These are phyloP conservation scores for Cyamopsis tetragonoloba DNA, from an alignment of 306 rosid genomes.

Conservation along the genomic window DNA sequence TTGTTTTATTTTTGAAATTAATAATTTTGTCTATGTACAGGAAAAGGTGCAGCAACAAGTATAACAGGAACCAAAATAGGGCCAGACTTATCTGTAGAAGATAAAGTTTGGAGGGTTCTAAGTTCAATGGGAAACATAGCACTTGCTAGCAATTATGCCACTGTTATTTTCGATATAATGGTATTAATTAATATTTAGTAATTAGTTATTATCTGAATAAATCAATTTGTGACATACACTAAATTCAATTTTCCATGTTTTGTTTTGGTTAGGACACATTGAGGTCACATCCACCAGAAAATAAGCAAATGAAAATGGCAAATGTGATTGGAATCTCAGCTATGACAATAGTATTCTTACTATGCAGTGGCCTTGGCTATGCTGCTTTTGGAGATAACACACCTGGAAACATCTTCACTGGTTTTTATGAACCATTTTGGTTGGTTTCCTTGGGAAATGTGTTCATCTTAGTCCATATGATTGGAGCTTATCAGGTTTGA, in stretches of 20 bases:
- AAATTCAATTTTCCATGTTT: background rate
- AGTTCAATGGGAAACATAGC: slow-evolving; percentile 67
- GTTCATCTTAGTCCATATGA: slow-evolving; percentile 52
- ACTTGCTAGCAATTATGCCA: slow-evolving; percentile 59
- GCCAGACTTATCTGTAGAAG: slow-evolving; percentile 32
- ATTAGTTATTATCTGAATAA: too few relatives aligned
- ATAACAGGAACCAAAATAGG: slow-evolving; percentile 33
- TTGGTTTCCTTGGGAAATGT: slow-evolving; percentile 51
- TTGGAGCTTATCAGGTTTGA: slow-evolving; percentile 73
- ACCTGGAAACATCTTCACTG: slow-evolving; percentile 62
- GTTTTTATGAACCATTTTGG: slow-evolving; percentile 57
- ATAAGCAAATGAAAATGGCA: slow-evolving; percentile 69
- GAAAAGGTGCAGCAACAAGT: slow-evolving; percentile 41
- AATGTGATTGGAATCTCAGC: slow-evolving; percentile 41
- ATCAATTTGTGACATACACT: too few relatives aligned
- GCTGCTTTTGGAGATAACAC: slow-evolving; percentile 64
- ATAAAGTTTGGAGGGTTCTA: slow-evolving; percentile 53
- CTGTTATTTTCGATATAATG: slow-evolving; percentile 46
- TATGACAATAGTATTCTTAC: slow-evolving; percentile 51
- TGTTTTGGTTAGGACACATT: slow-evolving; percentile 54
- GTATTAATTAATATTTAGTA: too few relatives aligned
- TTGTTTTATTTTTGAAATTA: too few relatives aligned
- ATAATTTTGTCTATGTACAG: slow-evolving; percentile 28
- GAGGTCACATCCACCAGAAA: slow-evolving; percentile 62
- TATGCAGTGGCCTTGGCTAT: slow-evolving; percentile 52